Conservation (phyloP, 1,284 basidiomycete genomes). For the Tetrapyrgos nigripes region DNA sequence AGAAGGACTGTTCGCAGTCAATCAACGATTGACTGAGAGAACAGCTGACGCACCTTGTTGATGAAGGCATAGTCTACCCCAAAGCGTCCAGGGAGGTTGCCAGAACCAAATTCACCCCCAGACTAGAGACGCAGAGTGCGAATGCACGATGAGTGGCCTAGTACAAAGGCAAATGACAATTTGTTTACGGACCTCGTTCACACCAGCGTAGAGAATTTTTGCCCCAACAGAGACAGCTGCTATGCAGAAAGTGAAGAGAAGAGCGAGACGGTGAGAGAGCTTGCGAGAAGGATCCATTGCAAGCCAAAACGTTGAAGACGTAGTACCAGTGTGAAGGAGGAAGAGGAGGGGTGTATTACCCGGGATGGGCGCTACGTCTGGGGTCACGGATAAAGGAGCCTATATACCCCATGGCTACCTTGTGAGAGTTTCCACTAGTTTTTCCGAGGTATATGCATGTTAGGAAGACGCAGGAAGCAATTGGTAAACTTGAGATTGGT, state of each 20-base stretch:
- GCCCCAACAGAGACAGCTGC: slow-evolving; percentile 7
- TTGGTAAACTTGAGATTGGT: too few relatives aligned
- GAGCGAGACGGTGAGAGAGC: not conserved
- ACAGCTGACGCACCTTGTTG: slow-evolving; percentile 40
- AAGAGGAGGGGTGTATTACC: too few relatives aligned
- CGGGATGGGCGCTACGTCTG: too few relatives aligned
- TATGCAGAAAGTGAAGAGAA: not conserved
- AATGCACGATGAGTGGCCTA: not conserved
- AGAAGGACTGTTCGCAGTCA: too few relatives aligned
- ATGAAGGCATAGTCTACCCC: slow-evolving; percentile 53
- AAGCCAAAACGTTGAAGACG: too few relatives aligned
- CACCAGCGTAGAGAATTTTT: slow-evolving; percentile 42
- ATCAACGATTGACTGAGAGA: too few relatives aligned
- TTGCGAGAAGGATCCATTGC: not conserved
- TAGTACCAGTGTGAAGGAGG: too few relatives aligned
- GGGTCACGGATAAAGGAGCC: too few relatives aligned
- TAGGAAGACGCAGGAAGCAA: not conserved
- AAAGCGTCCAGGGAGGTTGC: slow-evolving; percentile 48
- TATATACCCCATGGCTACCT: too few relatives aligned
- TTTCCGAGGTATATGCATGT: not conserved
- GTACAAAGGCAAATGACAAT: not conserved
- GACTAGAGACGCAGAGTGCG: slow-evolving; percentile 31
- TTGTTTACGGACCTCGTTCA: slow-evolving; percentile 36
- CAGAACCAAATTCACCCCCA: slow-evolving; percentile 48
- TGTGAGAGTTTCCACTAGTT: not conserved